phyloP scores from a whole-genome alignment of 805 yeast species.

The Hanseniaspora meyeri region DNA sequence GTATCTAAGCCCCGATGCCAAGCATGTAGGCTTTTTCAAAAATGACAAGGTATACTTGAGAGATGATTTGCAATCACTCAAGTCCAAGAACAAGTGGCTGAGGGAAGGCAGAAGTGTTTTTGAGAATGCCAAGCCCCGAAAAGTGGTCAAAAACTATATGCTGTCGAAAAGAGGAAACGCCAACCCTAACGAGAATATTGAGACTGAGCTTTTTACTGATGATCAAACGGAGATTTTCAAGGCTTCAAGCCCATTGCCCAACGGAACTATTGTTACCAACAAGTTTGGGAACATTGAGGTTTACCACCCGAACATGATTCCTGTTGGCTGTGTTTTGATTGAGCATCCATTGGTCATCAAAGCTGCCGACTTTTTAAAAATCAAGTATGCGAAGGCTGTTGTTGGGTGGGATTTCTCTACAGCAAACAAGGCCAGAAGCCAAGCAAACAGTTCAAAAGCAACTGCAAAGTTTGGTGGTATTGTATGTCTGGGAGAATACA shows the following conservation, averaged over 20 bases:
- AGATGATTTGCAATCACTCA: constrained; percentile 46
- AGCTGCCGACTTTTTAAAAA: constrained; percentile 58
- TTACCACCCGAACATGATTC: constrained; percentile 69
- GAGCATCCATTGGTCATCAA: constrained; percentile 41
- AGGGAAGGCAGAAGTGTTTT: constrained; percentile 64
- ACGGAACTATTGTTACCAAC: constrained; percentile 63
- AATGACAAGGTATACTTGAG: constrained; percentile 58
- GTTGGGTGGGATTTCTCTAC: constrained; percentile 83
- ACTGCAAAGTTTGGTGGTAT: constrained; percentile 24
- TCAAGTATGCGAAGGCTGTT: constrained; percentile 81
- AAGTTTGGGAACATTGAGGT: constrained; percentile 76
- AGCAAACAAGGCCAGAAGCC: neutral
- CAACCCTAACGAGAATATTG: constrained; percentile 38
- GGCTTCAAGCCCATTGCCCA: constrained; percentile 45
- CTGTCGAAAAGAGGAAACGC: constrained; percentile 19
- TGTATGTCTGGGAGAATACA: constrained; percentile 49
- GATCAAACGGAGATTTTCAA: constrained; percentile 61
- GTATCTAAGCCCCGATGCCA: constrained; percentile 57
- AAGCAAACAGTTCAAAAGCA: neutral
- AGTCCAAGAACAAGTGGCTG: constrained; percentile 79
- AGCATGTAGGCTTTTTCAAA: constrained; percentile 54
- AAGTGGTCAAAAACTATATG: constrained; percentile 27
- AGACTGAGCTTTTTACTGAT: constrained; percentile 49
- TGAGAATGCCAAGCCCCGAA: constrained; percentile 55
- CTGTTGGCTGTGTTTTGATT: constrained; percentile 59